Conservation (phyloP, 345 rosid species). For the Psidium guajava region DNA sequence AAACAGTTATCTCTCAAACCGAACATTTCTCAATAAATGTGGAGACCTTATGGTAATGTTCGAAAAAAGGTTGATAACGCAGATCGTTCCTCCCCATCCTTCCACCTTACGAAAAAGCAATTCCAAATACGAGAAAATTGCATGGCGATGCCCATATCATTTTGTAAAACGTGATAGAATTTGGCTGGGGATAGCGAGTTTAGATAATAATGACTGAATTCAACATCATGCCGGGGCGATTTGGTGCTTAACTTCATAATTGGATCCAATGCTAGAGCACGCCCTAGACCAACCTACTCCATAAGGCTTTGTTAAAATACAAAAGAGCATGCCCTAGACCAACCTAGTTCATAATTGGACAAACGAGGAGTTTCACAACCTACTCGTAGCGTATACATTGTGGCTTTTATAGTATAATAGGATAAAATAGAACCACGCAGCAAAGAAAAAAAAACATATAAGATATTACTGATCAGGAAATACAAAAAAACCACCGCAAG, state of each 20-base stretch:
- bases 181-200: not conserved
- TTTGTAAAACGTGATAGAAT: not conserved
- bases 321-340: not conserved
- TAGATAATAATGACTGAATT: not conserved
- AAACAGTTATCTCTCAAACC: not conserved
- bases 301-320: not conserved
- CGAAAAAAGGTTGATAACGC: fast-evolving
- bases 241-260: not conserved
- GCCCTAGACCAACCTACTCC: not conserved
- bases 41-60: not conserved
- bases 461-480: not conserved
- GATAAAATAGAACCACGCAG: too few relatives aligned
- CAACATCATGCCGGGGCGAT: not conserved
- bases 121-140: not conserved
- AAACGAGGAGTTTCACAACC: too few relatives aligned
- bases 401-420: too few relatives aligned
- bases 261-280: not conserved
- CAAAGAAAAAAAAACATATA: not conserved
- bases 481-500: not conserved
- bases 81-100: not conserved
- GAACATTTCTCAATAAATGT: not conserved
- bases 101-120: not conserved
- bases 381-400: too few relatives aligned
- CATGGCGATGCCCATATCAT: not conserved
- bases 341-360: too few relatives aligned